Conservation (phyloP, 306 rosid genomes). For the Betula pendula region DNA sequence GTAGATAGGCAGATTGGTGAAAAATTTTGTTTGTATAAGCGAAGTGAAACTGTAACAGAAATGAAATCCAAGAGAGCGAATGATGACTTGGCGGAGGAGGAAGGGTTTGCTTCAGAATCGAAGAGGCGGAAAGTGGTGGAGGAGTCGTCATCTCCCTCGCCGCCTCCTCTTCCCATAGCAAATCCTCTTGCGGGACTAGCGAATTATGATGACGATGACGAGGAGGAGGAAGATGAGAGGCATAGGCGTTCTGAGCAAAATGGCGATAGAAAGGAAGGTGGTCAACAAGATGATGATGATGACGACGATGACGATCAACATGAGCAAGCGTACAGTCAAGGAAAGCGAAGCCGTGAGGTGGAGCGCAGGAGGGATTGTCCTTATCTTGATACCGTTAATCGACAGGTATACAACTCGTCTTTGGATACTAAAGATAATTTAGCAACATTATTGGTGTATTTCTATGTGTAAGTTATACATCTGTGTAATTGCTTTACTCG, state of each 20-base stretch:
- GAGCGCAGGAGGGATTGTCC: constrained; percentile 97
- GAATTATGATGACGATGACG: constrained; percentile 54
- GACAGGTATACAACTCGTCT: constrained; percentile 62
- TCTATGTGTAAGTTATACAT: neutral
- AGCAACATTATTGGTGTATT: constrained; percentile 1
- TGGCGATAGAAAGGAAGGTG: constrained; percentile 20
- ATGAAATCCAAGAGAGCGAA: constrained; percentile 42
- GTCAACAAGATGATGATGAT: constrained; percentile 39
- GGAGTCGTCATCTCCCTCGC: constrained; percentile 11
- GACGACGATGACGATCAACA: constrained; percentile 55
- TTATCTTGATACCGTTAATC: constrained; percentile 91
- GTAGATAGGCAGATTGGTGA: neutral
- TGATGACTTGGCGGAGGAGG: constrained; percentile 20
- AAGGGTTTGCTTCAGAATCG: constrained; percentile 20
- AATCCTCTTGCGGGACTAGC: constrained; percentile 48
- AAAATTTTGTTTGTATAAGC: neutral
- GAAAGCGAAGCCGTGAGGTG: constrained; percentile 63
- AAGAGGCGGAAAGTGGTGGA: constrained; percentile 34
- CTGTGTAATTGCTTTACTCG: neutral
- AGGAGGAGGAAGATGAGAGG: constrained; percentile 37
- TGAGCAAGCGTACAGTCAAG: constrained; percentile 42
- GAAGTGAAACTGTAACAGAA: neutral
- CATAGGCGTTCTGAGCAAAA: neutral
- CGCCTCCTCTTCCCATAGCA: constrained; percentile 29
- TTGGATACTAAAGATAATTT: neutral